phyloP scores from a whole-genome alignment of 345 rosid species.

The Acer negundo region DNA sequence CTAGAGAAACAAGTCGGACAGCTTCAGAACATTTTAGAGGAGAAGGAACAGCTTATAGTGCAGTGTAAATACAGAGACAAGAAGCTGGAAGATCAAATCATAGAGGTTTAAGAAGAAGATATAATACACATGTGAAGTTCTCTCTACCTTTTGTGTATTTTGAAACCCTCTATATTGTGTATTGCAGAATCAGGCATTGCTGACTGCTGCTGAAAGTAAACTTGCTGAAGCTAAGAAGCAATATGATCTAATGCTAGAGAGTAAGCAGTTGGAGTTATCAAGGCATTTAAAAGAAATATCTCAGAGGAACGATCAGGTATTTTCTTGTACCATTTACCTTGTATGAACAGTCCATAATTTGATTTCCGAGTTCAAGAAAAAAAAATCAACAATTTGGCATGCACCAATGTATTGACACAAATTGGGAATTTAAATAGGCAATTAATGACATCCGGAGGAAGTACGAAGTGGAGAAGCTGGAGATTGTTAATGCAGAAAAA shows the following conservation, averaged over 20 bases:
- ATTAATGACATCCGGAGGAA: slow-evolving; percentile 82
- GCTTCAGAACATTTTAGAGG: slow-evolving; percentile 55
- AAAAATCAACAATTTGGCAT: slow-evolving; percentile 12
- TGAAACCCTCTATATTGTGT: slow-evolving; percentile 20
- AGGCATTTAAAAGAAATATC: slow-evolving; percentile 90
- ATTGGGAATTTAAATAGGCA: slow-evolving; percentile 52
- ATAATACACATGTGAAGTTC: slow-evolving; percentile 7
- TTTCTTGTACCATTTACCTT: slow-evolving; percentile 25
- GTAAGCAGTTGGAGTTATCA: slow-evolving; percentile 78
- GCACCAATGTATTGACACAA: slow-evolving; percentile 12
- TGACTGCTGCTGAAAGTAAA: slow-evolving; percentile 64
- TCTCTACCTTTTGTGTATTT: slow-evolving; percentile 13
- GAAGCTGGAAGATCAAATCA: slow-evolving; percentile 60
- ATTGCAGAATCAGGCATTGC: slow-evolving; percentile 63
- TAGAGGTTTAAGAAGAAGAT: slow-evolving; percentile 48
- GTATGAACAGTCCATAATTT: slow-evolving; percentile 17
- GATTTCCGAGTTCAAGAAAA: not conserved
- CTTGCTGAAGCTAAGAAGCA: slow-evolving; percentile 73
- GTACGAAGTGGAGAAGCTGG: slow-evolving; percentile 81
- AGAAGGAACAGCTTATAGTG: slow-evolving; percentile 64
- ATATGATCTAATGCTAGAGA: slow-evolving; percentile 75
- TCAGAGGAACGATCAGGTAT: slow-evolving; percentile 89
- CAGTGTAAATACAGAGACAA: slow-evolving; percentile 54
- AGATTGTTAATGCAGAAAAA: slow-evolving; percentile 55
- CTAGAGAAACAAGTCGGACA: slow-evolving; percentile 58